Base-by-base conservation (phyloP, 2,329 filamentous ascomycete species). In the Sclerotinia minor region DNA sequence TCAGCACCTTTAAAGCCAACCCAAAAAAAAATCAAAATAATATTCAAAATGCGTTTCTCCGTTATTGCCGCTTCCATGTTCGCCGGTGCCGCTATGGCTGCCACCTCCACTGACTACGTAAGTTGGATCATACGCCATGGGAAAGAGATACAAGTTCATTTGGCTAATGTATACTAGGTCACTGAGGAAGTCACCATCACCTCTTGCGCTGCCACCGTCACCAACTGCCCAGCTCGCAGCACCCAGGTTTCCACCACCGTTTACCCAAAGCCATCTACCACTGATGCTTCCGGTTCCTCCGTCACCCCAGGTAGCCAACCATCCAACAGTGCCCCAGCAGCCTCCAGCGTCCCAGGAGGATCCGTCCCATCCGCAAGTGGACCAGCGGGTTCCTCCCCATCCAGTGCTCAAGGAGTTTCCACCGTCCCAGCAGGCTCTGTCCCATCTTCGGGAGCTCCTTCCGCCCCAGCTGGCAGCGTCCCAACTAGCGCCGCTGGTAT, bases 1-100 rank as follows among this genome's bases (percentile, higher is more conserved):
- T 72, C 71, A 73, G 69, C 72, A 69, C 65, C 66, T 60, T 64
- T 64, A 55, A 55, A 4, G n/a, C 59, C 32, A 71, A 67, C 44
- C 15, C 26, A 54, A 58, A 57, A 26, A 54, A 58, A 57, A 26
- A 5, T 15, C 29, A 32, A 49, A 65, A 65, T 68, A 57, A 68
- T 45, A 29, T 65, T 70, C 69, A 71, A 69, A 29, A 71, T 71
- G 65, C 67, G 64, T 67, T 72, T 72, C 69, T 69, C 69, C 66
- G 53, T 69, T 41, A 21, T 71, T 49, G 64, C 69, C 60, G 69
- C n/a, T 61, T 55, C 68, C 32, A 17, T 63, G 32, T 69, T 70
- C 55, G 69, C 63, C n/a, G 63, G 49, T 60, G 69, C 69, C 61
- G 60, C 53, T 24, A 63, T 68, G 59, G 68, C 67, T 45, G 44